Percentiles rank a stretch among this genome's conserved stretches.
Evolutionary conservation across 345 rosid genomes (phyloP).

Genomic region (Streptanthus diversifolius): DNA sequence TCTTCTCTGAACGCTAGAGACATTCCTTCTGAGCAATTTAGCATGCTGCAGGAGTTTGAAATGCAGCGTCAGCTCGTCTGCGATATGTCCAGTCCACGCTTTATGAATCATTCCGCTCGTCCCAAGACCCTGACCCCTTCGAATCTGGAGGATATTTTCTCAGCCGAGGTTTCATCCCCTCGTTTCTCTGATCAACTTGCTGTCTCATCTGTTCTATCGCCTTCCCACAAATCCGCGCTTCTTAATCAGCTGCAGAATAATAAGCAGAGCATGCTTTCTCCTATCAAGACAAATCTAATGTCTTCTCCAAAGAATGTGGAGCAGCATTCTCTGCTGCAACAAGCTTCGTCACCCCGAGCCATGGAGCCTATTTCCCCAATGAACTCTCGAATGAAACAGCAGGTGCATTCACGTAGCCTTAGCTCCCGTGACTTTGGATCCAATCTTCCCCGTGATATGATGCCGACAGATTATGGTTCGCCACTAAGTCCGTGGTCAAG

Average conservation of each 20-base stretch:
- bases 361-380: constrained; percentile 72
- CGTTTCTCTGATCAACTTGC: constrained; percentile 52
- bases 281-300: constrained; percentile 52
- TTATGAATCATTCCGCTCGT: constrained; percentile 58
- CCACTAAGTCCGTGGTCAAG: constrained; percentile 70
- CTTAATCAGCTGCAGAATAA: constrained; percentile 62
- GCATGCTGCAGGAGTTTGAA: constrained; percentile 63
- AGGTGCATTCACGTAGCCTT: constrained; percentile 56
- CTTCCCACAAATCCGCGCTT: constrained; percentile 59
- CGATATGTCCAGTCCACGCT: constrained; percentile 53
- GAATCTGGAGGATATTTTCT: constrained; percentile 63
- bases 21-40: constrained; percentile 56
- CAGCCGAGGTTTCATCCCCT: constrained; percentile 60
- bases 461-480: constrained; percentile 43
- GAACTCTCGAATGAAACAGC: constrained; percentile 53
- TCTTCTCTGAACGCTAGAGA: constrained; percentile 81
- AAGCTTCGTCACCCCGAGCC: constrained; percentile 65
- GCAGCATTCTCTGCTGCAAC: constrained; percentile 48
- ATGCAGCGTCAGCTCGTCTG: constrained; percentile 53
- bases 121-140: constrained; percentile 63
- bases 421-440: constrained; percentile 67
- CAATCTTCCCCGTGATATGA: constrained; percentile 34
- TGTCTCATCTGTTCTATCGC: constrained; percentile 56
- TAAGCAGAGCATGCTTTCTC: constrained; percentile 76
- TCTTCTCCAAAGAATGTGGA: constrained; percentile 62